Evolutionary conservation across 352 stramenopile species (phyloP).

Genomic region (Phytophthora boehmeriae): DNA sequence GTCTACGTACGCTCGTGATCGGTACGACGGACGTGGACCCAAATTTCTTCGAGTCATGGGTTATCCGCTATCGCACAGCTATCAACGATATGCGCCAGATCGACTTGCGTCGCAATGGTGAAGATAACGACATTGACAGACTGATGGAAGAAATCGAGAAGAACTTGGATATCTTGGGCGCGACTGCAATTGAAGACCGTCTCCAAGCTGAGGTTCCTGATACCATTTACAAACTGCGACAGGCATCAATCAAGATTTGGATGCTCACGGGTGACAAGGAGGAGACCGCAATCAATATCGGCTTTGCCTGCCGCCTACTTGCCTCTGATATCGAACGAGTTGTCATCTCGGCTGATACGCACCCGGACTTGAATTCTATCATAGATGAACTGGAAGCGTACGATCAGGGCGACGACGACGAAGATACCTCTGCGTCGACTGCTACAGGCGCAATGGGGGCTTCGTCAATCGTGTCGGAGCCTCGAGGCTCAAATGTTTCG

Average conservation of each 20-base stretch:
- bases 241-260: slow-evolving; percentile 95
- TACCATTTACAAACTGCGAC: slow-evolving; percentile 91
- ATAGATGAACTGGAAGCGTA: slow-evolving; percentile 67
- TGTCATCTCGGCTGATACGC: slow-evolving; percentile 81
- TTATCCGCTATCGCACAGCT: slow-evolving; percentile 66
- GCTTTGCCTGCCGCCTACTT: slow-evolving; percentile 91
- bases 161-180: slow-evolving; percentile 87
- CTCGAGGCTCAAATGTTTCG: slow-evolving; percentile 15
- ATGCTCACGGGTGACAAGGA: slow-evolving; percentile 96
- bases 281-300: slow-evolving; percentile 97
- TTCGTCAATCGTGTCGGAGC: slow-evolving; percentile 12
- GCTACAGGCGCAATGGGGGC: slow-evolving; percentile 4
- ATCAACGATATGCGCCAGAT: slow-evolving; percentile 91
- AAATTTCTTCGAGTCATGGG: slow-evolving; percentile 69
- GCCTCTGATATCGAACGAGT: slow-evolving; percentile 93
- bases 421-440: slow-evolving; percentile 30
- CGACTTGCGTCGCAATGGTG: slow-evolving; percentile 69
- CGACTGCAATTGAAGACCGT: slow-evolving; percentile 95
- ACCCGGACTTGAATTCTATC: slow-evolving; percentile 70
- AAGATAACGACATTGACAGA: slow-evolving; percentile 80
- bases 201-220: slow-evolving; percentile 92
- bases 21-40: slow-evolving; percentile 63
- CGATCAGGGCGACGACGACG: slow-evolving; percentile 30
- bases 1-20: slow-evolving; percentile 91
- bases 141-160: slow-evolving; percentile 90